phyloP scores from a whole-genome alignment of 2,329 filamentous ascomycete species.

The Clonostachys chloroleuca region DNA sequence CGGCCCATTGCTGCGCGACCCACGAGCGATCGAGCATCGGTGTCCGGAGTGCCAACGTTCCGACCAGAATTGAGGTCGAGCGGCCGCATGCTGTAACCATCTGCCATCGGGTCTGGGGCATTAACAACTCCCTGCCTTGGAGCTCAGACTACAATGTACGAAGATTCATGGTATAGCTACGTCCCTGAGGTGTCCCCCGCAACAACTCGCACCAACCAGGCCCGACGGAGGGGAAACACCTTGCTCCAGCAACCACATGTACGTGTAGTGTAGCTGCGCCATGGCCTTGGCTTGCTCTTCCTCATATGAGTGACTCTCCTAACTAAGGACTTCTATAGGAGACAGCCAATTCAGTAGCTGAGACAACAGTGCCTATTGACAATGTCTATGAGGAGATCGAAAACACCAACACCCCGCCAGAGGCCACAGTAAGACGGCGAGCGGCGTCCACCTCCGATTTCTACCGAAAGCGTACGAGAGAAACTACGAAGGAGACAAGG shows the following conservation, averaged over 20 bases:
- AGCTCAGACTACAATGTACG: conserved; percentile 55
- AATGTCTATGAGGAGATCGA: conserved; percentile 55
- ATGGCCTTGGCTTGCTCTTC: too few relatives aligned
- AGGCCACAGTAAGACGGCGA: conserved; percentile 59
- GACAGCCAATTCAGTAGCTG: conserved; percentile 44
- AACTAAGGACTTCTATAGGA: conserved; percentile 15
- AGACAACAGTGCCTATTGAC: conserved; percentile 50
- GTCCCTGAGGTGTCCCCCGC: conserved; percentile 54
- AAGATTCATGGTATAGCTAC: conserved; percentile 81
- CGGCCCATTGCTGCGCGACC: neutral
- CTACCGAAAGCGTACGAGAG: conserved; percentile 57
- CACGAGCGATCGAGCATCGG: neutral
- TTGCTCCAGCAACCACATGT: conserved; percentile 65
- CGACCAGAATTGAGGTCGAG: neutral
- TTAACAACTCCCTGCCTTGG: too few relatives aligned
- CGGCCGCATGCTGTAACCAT: neutral
- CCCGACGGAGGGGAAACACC: conserved; percentile 61
- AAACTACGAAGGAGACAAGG: conserved; percentile 32
- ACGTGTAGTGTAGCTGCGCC: conserved; percentile 15
- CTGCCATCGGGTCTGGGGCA: too few relatives aligned
- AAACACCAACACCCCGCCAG: conserved; percentile 55
- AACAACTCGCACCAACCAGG: conserved; percentile 25
- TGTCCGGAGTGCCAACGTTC: neutral
- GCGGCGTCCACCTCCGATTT: conserved; percentile 76
- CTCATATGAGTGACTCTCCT: neutral